Base-by-base conservation (phyloP, 169 alveolate species). In the Eimeria maxima region DNA sequence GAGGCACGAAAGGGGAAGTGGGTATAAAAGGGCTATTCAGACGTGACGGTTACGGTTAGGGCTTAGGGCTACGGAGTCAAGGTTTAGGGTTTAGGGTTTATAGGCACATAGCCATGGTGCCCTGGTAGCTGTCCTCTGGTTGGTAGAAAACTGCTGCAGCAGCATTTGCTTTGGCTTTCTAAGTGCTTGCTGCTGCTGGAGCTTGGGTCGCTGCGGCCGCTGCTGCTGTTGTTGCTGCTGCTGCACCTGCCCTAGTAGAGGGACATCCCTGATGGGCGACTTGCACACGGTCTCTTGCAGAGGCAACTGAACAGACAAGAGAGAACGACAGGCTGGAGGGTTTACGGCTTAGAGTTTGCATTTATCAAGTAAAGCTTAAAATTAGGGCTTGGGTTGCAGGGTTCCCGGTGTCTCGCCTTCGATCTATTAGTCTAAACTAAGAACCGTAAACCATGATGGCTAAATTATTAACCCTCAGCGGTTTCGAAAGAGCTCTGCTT, bases 171-270 rank as follows among this genome's bases (percentile, higher is more conserved):
- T 45, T 11, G n/a, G 90, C 44, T 53, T 81, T 11, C 71, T 81
- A 6, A 69, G 44, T 20, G 47, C 71, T 47, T 20, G 90, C 45
- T 50, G 90, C 45, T 50, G 73, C 45, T 50, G 90, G n/a, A n/a
- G 67, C 73, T 81, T 69, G 44, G 6, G 73, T 38, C 11, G 69
- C 45, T 81, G 71, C 27, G 4, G 44, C 71, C 13, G 44, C 60
- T 78, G 88, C 38, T 78, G 88, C 88, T 78, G 88, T 63, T 78
- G 88, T 27, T 78, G 65, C 63, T 44, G 88, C 38, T 78, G 88
- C 38, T 29, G 38, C 63, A 78, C 65, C 47, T 76, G 87, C 65
- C 63, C 42, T 24, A 18, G 63, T 3, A 10, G 65, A 8, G 60
- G 60, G 14, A 14, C 65, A 29, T 76, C 87, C 14, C 63, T 76